Base-by-base conservation (phyloP, 1,284 basidiomycete species). In the Leccinum subspadiceum region DNA sequence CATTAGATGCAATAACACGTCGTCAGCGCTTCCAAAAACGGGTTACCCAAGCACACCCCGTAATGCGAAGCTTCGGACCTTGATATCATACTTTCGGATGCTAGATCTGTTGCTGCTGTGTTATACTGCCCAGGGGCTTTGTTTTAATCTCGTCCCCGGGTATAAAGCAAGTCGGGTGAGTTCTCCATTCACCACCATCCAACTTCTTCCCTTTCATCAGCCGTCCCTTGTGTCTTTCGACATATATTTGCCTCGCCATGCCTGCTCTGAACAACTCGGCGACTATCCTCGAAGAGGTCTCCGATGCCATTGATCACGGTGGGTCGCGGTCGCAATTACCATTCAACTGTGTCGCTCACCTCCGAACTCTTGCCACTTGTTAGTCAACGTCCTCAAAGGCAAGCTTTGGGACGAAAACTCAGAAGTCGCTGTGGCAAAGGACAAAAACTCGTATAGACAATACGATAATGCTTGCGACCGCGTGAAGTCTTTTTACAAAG, bases 401-500 rank as follows among this genome's bases (percentile, higher is more conserved):
- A 80, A 81, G 60, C 62, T 66, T 3, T 92, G 84, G 83, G 81
- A 88, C 63, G 83, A 81, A 1, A 72, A 78, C 56, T 84, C 89
- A 24, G 74, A 82, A 64, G 91, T 94, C 68, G 90, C 92, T 71
- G 74, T 80, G 13, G 76, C 79, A n/a, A 92, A 92, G 74, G 90
- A 95, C 79, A 94, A 94, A 77, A 66, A 79, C 4, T 67, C 80
- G 62, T 94, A 93, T 74, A 81, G 86, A 41, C 81, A 90, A 69
- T 90, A 90, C 67, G 85, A 89, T 41, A 79, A 78, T n/a, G 93
- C 93, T 5, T 92, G 92, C 69, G 91, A 94, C 65, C 85, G 90
- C 55, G 93, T 95, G 75, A 94, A 92, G 78, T 79, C 80, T 33
- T 94, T 95, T 70, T 95, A 95, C 76, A 85, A 84, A 68, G 93